These are phyloP conservation scores for Xylaria sp. DNA, from an alignment of 2,329 filamentous ascomycete genomes.

Conservation along the genomic window DNA sequence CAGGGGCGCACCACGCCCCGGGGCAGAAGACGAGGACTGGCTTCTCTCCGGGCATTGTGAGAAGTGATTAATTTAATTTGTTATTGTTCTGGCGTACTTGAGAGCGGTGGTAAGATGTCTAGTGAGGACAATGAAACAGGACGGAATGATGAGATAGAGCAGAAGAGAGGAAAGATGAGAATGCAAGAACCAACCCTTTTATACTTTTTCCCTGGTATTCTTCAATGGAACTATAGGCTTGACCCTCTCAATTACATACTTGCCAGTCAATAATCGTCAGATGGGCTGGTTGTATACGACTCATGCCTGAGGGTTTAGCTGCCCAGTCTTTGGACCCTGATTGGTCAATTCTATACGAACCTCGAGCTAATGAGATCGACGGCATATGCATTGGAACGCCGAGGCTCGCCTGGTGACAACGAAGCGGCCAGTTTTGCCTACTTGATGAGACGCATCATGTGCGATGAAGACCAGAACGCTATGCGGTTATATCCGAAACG, in stretches of 20 bases:
- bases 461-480: constrained; percentile 21
- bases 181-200: constrained; percentile 8
- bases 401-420: constrained; percentile 22
- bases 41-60: constrained; percentile 32
- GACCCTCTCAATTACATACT: background rate
- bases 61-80: background rate
- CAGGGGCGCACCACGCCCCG: constrained; percentile 37
- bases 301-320: background rate
- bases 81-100: constrained; percentile 2
- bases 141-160: constrained; percentile 1
- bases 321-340: constrained; percentile 7
- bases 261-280: background rate
- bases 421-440: constrained; percentile 15
- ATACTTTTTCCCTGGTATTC: constrained; percentile 12
- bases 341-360: constrained; percentile 38
- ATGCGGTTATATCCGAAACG: constrained; percentile 26
- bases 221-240: background rate
- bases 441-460: constrained; percentile 7
- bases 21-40: constrained; percentile 38
- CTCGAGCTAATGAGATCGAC: constrained; percentile 9
- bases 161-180: background rate
- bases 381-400: background rate
- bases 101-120: background rate
- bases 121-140: background rate
- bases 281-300: constrained; percentile 2